These are phyloP conservation scores for Dinochytrium kinnereticum DNA, from an alignment of 371 early-diverging fungal genomes.

Conservation along the genomic window DNA sequence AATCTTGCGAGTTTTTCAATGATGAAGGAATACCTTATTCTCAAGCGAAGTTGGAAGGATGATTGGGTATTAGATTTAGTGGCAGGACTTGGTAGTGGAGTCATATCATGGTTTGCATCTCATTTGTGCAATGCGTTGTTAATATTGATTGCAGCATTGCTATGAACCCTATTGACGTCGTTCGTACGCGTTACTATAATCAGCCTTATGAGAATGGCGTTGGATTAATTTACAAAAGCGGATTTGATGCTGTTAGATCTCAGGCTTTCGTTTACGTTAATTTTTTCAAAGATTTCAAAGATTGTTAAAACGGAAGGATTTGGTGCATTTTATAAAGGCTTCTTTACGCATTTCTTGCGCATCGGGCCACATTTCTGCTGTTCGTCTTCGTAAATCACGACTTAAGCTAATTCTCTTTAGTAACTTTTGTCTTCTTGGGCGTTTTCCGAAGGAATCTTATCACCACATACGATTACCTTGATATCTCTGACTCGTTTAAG, in stretches of 20 bases:
- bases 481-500: slow-evolving; percentile 50
- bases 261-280: neutral
- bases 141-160: too few relatives aligned
- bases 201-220: slow-evolving; percentile 60
- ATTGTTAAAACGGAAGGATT: slow-evolving; percentile 65
- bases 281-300: slow-evolving; percentile 39
- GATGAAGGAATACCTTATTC: slow-evolving; percentile 65
- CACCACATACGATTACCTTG: slow-evolving; percentile 48
- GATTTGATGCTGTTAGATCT: slow-evolving; percentile 47
- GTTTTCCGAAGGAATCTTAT: slow-evolving; percentile 47
- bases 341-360: slow-evolving; percentile 70
- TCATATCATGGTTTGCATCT: slow-evolving; percentile 50
- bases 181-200: slow-evolving; percentile 72
- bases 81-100: slow-evolving; percentile 60
- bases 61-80: slow-evolving; percentile 65
- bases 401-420: slow-evolving; percentile 18
- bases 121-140: too few relatives aligned
- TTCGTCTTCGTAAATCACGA: slow-evolving; percentile 23
- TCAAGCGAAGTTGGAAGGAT: slow-evolving; percentile 59
- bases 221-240: slow-evolving; percentile 54
- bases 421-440: slow-evolving; percentile 70
- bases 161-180: slow-evolving; percentile 78
- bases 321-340: slow-evolving; percentile 70
- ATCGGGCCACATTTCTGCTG: slow-evolving; percentile 77
- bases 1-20: slow-evolving; percentile 68